These are phyloP conservation scores for Thymus quinquecostatus DNA, from an alignment of 257 asterid genomes.

Conservation along the genomic window DNA sequence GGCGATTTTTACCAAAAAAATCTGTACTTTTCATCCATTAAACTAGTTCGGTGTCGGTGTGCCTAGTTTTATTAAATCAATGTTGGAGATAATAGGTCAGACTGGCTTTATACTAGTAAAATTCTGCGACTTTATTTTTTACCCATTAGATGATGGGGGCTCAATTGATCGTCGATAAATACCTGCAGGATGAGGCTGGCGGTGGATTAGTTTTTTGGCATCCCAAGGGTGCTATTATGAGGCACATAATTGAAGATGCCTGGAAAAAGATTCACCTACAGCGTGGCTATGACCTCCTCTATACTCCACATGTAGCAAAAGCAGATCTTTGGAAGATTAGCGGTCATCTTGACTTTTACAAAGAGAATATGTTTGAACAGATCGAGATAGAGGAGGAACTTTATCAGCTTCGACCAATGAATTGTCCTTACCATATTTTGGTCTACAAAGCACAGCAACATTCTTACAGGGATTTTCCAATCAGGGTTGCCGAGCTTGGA, in stretches of 20 bases:
- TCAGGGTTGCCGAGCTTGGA: constrained; percentile 98
- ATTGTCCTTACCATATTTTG: constrained; percentile 97
- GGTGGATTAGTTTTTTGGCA: constrained; percentile 99
- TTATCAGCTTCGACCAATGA: constrained; percentile 98
- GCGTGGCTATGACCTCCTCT: constrained; percentile 85
- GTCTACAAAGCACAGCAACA: constrained; percentile 76
- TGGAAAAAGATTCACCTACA: constrained; percentile 84
- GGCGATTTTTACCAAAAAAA: background rate
- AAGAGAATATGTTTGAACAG: constrained; percentile 93
- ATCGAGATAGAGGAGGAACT: constrained; percentile 92
- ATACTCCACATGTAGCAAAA: constrained; percentile 96
- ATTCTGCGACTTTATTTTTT: constrained; percentile 2
- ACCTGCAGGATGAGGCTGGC: constrained; percentile 94
- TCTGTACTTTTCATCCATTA: background rate
- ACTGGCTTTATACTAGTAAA: constrained; percentile 15
- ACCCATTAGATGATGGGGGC: constrained; percentile 28
- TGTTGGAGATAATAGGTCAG: constrained; percentile 1
- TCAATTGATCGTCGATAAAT: constrained; percentile 33
- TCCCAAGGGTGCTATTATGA: constrained; percentile 89
- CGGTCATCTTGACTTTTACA: constrained; percentile 94
- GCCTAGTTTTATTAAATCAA: constrained; percentile 1
- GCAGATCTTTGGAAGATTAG: constrained; percentile 96
- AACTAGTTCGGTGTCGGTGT: constrained; percentile 9
- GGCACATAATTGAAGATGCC: constrained; percentile 89
- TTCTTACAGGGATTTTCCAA: constrained; percentile 89